These are phyloP conservation scores for Tolypocladium cylindrosporum DNA, from an alignment of 2,329 filamentous ascomycete species.

Conservation along the genomic window DNA sequence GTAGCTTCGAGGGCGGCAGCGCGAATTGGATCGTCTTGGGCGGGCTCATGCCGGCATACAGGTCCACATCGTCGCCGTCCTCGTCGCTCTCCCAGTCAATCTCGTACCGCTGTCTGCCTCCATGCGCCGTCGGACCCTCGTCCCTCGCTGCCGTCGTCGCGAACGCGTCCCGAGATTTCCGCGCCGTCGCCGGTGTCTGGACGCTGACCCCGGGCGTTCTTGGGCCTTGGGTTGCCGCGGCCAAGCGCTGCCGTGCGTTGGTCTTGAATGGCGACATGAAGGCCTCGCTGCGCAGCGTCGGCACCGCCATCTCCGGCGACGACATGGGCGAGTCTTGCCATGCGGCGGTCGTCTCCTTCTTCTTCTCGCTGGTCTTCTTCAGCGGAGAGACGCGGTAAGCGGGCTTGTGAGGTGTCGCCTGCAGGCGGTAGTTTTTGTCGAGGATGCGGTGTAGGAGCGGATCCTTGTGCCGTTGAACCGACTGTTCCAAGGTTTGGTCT, in stretches of 20 bases:
- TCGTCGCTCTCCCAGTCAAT: constrained; percentile 69
- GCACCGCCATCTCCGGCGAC: constrained; percentile 69
- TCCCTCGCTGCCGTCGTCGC: constrained; percentile 14
- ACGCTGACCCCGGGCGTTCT: constrained; percentile 79
- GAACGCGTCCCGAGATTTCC: constrained; percentile 41
- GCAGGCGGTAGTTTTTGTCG: constrained; percentile 90
- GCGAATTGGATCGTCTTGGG: constrained; percentile 90
- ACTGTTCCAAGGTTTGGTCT: constrained; percentile 20
- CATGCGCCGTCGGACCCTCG: constrained; percentile 5
- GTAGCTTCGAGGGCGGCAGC: constrained; percentile 62
- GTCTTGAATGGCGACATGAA: constrained; percentile 65
- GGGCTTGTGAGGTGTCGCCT: constrained; percentile 73
- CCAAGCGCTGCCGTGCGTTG: constrained; percentile 29
- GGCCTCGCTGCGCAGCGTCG: constrained; percentile 73
- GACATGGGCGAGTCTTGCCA: constrained; percentile 55
- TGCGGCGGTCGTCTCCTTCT: constrained; percentile 24
- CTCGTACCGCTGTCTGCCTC: constrained; percentile 34
- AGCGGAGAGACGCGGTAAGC: constrained; percentile 34
- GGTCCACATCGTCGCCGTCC: constrained; percentile 51
- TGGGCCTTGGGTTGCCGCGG: constrained; percentile 36
- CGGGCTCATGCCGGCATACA: constrained; percentile 69
- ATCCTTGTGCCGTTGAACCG: constrained; percentile 43
- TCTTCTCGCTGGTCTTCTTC: constrained; percentile 18
- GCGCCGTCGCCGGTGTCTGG: constrained; percentile 55
- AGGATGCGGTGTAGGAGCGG: constrained; percentile 83